Percentiles rank a stretch among this genome's conserved stretches.
Conservation (phyloP, 2,329 filamentous ascomycete genomes). For the Aspergillus brunneoviolaceus region DNA sequence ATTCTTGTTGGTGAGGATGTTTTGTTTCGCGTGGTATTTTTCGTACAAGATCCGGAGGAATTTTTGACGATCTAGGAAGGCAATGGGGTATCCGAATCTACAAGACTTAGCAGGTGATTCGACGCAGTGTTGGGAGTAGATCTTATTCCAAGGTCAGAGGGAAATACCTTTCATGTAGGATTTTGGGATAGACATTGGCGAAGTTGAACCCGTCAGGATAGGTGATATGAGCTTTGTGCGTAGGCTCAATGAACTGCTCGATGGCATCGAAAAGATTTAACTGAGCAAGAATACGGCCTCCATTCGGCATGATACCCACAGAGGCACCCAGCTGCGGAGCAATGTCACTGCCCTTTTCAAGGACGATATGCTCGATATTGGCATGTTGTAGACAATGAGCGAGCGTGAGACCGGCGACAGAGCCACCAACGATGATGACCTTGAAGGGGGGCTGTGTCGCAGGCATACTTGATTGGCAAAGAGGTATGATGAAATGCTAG, state of each 20-base stretch:
- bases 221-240: slow-evolving; percentile 9
- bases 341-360: slow-evolving; percentile 27
- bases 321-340: slow-evolving; percentile 19
- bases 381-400: slow-evolving; percentile 48
- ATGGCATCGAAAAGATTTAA: slow-evolving; percentile 14
- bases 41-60: slow-evolving; percentile 26
- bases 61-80: slow-evolving; percentile 19
- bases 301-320: slow-evolving; percentile 22
- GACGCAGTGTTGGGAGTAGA: background rate
- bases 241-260: slow-evolving; percentile 17
- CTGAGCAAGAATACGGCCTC: slow-evolving; percentile 20
- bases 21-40: slow-evolving; percentile 31
- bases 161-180: slow-evolving; percentile 12
- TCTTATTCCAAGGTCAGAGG: background rate
- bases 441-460: slow-evolving; percentile 1
- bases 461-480: background rate
- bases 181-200: slow-evolving; percentile 7
- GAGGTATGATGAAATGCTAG: background rate
- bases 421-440: slow-evolving; percentile 52
- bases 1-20: slow-evolving; percentile 26
- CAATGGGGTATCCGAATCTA: slow-evolving; percentile 22
- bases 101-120: background rate
- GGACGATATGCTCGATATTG: slow-evolving; percentile 49
- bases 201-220: slow-evolving; percentile 16
- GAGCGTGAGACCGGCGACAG: slow-evolving; percentile 50